Evolutionary conservation across 352 stramenopile genomes (phyloP).

Genomic region (Paralagenidium karlingii): DNA sequence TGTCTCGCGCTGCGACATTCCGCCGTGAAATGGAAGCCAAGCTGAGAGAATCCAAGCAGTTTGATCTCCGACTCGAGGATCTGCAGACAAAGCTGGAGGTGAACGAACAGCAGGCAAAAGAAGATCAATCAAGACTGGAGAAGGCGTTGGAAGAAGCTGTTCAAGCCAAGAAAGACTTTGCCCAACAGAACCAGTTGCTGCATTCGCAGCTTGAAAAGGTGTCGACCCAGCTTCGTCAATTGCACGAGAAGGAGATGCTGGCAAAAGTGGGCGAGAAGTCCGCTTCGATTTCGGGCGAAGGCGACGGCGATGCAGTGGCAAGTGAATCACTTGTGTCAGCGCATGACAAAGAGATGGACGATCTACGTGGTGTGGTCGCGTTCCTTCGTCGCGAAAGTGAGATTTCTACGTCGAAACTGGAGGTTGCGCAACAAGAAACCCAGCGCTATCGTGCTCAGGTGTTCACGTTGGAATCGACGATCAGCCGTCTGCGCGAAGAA

Average conservation of each 20-base stretch:
- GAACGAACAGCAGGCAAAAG: constrained; percentile 19
- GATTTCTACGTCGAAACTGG: constrained; percentile 51
- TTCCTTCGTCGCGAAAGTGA: constrained; percentile 59
- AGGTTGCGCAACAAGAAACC: constrained; percentile 53
- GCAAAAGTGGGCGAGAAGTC: constrained; percentile 20
- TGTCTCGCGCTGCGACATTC: constrained; percentile 31
- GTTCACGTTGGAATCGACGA: constrained; percentile 37
- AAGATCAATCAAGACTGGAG: no score
- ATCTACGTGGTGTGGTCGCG: constrained; percentile 54
- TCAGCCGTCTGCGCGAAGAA: constrained; percentile 41
- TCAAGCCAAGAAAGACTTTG: constrained; percentile 29
- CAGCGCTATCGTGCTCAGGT: constrained; percentile 40
- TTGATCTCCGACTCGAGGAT: constrained; percentile 18
- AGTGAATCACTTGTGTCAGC: neutral
- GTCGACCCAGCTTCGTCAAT: constrained; percentile 33
- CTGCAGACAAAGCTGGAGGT: constrained; percentile 28
- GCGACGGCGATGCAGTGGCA: neutral
- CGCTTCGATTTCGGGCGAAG: constrained; percentile 3
- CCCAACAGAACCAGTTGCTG: constrained; percentile 60
- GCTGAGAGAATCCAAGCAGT: constrained; percentile 18
- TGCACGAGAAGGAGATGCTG: constrained; percentile 19
- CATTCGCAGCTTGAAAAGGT: constrained; percentile 59
- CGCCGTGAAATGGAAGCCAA: constrained; percentile 41
- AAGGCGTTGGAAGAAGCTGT: constrained; percentile 31
- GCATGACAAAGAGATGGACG: constrained; percentile 51